Evolutionary conservation across 345 rosid species (phyloP).

Genomic region (Moricandia arvensis): DNA sequence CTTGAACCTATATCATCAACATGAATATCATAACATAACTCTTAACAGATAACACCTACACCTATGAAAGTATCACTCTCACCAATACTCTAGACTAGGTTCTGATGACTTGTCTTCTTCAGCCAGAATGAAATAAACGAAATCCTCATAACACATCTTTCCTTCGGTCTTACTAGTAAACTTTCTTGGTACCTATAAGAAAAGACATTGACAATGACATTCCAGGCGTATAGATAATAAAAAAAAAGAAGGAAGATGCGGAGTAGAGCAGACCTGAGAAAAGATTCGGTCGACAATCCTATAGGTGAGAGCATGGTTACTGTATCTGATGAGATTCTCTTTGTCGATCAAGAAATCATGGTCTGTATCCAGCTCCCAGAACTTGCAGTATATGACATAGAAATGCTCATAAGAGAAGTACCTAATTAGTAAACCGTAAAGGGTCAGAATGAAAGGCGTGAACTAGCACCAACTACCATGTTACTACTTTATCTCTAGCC

Average conservation of each 20-base stretch:
- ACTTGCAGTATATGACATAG: conserved; percentile 97
- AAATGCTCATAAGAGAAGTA: conserved; percentile 97
- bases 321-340: conserved; percentile 95
- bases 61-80: conserved; percentile 5
- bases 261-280: conserved; percentile 72
- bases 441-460: not conserved
- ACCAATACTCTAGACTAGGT: conserved; percentile 98
- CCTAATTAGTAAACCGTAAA: conserved; percentile 40
- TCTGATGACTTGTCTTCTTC: conserved; percentile 97
- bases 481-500: not conserved
- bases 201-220: conserved; percentile 12
- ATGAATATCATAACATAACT: not conserved
- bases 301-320: conserved; percentile 96
- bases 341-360: conserved; percentile 97
- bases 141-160: conserved; percentile 97
- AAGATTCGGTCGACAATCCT: conserved; percentile 90
- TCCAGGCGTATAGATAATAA: not conserved
- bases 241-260: conserved; percentile 18
- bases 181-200: conserved; percentile 68
- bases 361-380: conserved; percentile 98
- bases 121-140: conserved; percentile 86
- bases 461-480: not conserved
- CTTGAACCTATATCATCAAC: conserved; percentile 62
- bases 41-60: not conserved
- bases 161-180: conserved; percentile 84